Conservation (phyloP, 2,329 filamentous ascomycete species). For the Byssothecium circinans region DNA sequence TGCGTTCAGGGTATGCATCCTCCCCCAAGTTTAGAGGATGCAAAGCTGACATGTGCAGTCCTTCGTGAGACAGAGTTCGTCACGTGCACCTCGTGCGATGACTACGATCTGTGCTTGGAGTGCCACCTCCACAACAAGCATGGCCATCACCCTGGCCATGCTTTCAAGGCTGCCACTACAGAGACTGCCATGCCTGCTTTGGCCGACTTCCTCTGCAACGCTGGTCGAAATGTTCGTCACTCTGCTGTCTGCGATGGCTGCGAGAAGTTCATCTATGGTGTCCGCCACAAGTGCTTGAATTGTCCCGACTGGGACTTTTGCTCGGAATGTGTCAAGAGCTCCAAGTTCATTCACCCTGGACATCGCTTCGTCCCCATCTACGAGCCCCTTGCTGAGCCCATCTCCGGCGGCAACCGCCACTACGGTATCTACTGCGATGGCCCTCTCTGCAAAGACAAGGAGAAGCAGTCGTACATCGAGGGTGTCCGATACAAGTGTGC, state of each 20-base stretch:
- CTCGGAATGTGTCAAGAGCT: conserved; percentile 69
- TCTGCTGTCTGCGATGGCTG: conserved; percentile 94
- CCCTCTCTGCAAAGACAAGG: conserved; percentile 71
- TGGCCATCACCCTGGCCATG: conserved; percentile 88
- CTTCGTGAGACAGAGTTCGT: conserved; percentile 78
- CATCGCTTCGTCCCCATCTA: conserved; percentile 92
- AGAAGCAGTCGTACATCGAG: conserved; percentile 64
- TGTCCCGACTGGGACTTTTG: conserved; percentile 99
- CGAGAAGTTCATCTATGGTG: conserved; percentile 80
- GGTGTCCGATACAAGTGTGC: conserved; percentile 96
- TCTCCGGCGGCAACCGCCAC: conserved; percentile 60
- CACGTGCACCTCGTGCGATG: conserved; percentile 80
- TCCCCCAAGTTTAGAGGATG: too few species aligned
- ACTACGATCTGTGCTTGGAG: conserved; percentile 86
- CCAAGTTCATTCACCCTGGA: conserved; percentile 69
- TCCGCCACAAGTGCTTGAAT: conserved; percentile 94
- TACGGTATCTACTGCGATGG: conserved; percentile 93
- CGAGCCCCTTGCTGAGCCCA: conserved; percentile 62
- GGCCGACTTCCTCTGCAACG: conserved; percentile 68
- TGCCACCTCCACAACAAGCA: conserved; percentile 79
- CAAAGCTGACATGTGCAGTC: conserved; percentile 49
- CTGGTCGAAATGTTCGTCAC: conserved; percentile 81
- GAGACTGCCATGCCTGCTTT: conserved; percentile 60
- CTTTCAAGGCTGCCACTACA: conserved; percentile 69
- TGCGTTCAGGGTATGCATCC: conserved; percentile 61